Conservation (phyloP, 2,329 filamentous ascomycete genomes). For the Apiospora marii region DNA sequence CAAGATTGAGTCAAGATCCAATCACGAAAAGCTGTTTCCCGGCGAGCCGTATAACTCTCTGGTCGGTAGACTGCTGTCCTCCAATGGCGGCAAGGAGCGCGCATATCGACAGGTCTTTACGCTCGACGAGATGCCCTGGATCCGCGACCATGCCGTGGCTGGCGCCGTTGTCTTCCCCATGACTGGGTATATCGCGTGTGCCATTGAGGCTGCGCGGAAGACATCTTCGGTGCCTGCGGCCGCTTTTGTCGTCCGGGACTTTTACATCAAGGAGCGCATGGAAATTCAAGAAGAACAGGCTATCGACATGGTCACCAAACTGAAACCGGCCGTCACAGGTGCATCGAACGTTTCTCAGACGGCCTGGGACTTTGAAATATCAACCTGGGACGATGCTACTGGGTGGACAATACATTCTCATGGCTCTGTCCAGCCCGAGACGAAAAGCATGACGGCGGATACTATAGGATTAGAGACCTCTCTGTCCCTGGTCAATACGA, state of each 20-base stretch:
- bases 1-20: conserved; percentile 25
- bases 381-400: conserved; percentile 33
- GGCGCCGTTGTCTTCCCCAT: conserved; percentile 30
- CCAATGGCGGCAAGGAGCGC: conserved; percentile 17
- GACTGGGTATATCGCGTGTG: conserved; percentile 30
- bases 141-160: conserved; percentile 50
- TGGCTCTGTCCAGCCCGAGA: conserved; percentile 34
- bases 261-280: conserved; percentile 33
- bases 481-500: not conserved
- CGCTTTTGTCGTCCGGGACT: conserved; percentile 28
- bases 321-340: conserved; percentile 33
- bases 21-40: conserved; percentile 20
- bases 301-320: conserved; percentile 38
- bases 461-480: conserved; percentile 31
- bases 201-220: conserved; percentile 29
- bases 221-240: conserved; percentile 1
- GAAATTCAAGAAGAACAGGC: conserved; percentile 39
- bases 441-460: conserved; percentile 30
- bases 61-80: not conserved
- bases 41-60: conserved; percentile 19
- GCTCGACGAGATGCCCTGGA: conserved; percentile 19
- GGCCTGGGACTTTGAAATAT: conserved; percentile 11
- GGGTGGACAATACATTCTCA: conserved; percentile 37
- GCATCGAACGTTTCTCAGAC: conserved; percentile 33
- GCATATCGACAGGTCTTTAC: conserved; percentile 13